Evolutionary conservation across 176 grass and related monocot species (phyloP).

Genomic region (Oryza punctata): DNA sequence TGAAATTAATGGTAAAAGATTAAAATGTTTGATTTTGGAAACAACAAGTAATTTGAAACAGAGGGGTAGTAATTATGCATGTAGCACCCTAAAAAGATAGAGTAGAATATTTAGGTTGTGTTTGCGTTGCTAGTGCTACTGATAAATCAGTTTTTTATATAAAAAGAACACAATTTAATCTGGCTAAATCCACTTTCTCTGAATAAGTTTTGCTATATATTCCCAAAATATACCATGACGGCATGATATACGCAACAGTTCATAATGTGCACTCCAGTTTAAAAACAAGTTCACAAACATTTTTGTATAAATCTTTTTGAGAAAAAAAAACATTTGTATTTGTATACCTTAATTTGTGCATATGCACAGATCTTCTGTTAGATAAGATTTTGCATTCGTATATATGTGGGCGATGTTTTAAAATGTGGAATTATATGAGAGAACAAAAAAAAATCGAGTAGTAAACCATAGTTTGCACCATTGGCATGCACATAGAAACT

Average conservation of each 20-base stretch:
- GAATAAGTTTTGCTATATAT: background rate
- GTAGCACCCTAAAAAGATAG: background rate
- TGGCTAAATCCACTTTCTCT: background rate
- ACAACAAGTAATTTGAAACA: no score
- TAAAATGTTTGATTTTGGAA: no score
- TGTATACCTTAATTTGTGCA: background rate
- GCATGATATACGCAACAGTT: background rate
- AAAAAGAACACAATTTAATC: background rate
- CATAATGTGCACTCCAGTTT: background rate
- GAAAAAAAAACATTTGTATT: no score
- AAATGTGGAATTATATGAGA: background rate
- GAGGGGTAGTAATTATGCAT: no score
- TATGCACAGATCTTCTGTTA: background rate
- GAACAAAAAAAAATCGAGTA: background rate
- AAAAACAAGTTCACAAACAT: background rate
- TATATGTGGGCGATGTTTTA: no score
- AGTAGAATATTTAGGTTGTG: background rate
- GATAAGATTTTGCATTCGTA: background rate
- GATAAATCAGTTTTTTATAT: background rate
- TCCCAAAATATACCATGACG: background rate
- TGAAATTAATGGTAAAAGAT: no score
- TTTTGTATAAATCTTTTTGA: background rate
- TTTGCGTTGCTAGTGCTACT: background rate
- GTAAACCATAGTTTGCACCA: background rate
- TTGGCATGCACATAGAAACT: no score